phyloP scores from a whole-genome alignment of 228 moss, liverwort and hornwort species.

The Sphagnum fallax region DNA sequence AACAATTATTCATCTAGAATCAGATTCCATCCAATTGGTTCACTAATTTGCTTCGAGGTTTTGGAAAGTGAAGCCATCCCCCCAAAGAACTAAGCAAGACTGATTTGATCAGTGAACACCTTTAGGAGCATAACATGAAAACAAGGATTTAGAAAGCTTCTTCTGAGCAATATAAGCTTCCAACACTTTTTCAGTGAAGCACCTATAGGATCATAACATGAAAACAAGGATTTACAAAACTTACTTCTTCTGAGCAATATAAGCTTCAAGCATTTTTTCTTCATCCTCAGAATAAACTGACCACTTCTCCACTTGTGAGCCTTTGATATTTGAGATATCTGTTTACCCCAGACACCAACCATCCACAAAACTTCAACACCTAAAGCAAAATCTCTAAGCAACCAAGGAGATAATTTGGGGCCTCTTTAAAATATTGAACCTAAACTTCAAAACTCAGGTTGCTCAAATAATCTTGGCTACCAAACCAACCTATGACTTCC shows the following conservation, averaged over 20 bases:
- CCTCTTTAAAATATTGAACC: neutral
- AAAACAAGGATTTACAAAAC: neutral
- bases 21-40: no score
- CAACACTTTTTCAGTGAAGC: no score
- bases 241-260: slow-evolving; percentile 30
- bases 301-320: slow-evolving; percentile 40
- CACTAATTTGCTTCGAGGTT: no score
- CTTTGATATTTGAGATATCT: slow-evolving; percentile 27
- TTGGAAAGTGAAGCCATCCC: no score
- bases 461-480: neutral
- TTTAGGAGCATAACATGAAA: neutral
- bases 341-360: slow-evolving; percentile 4
- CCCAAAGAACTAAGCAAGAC: no score
- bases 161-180: neutral
- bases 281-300: slow-evolving; percentile 38
- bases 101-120: no score
- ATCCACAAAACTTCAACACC: no score
- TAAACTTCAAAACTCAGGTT: neutral
- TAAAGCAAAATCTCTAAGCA: neutral
- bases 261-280: slow-evolving; percentile 24
- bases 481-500: neutral
- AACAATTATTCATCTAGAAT: neutral
- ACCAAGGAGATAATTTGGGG: neutral
- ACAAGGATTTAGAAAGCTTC: neutral
- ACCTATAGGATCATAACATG: neutral